Percentiles rank a stretch among this genome's conserved stretches.
Conservation (phyloP, 352 stramenopile genomes). For the Globisporangium viniferum region DNA sequence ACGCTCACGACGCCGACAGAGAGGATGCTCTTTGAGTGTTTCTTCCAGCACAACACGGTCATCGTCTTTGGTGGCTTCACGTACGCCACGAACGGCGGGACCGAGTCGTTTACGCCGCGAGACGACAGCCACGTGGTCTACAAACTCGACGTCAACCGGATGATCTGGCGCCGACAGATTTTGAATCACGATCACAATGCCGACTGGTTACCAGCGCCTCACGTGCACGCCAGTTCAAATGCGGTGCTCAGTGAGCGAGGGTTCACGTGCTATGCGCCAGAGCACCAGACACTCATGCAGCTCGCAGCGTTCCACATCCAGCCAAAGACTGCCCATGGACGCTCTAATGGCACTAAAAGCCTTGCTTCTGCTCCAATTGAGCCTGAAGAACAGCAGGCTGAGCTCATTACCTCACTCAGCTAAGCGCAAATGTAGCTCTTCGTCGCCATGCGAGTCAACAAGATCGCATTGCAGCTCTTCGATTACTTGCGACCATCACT, state of each 20-base stretch:
- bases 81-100: constrained; percentile 38
- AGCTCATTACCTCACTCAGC: background rate
- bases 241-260: constrained; percentile 19
- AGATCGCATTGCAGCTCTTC: background rate
- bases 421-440: background rate
- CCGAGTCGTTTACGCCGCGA: constrained; percentile 30
- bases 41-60: constrained; percentile 34
- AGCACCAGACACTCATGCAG: constrained; percentile 25
- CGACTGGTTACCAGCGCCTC: constrained; percentile 17
- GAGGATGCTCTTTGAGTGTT: constrained; percentile 50
- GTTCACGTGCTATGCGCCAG: constrained; percentile 22
- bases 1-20: constrained; percentile 26
- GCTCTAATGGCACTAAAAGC: background rate
- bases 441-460: background rate
- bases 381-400: background rate
- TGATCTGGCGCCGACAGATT: constrained; percentile 64
- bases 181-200: background rate
- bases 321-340: background rate
- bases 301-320: constrained; percentile 24
- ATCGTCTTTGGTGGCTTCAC: constrained; percentile 50
- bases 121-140: constrained; percentile 37
- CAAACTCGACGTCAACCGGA: constrained; percentile 55
- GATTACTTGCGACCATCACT: background rate
- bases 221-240: constrained; percentile 36
- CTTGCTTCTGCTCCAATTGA: background rate